These are phyloP conservation scores for Irpex sp. DNA, from an alignment of 1,284 basidiomycete species.

Conservation along the genomic window DNA sequence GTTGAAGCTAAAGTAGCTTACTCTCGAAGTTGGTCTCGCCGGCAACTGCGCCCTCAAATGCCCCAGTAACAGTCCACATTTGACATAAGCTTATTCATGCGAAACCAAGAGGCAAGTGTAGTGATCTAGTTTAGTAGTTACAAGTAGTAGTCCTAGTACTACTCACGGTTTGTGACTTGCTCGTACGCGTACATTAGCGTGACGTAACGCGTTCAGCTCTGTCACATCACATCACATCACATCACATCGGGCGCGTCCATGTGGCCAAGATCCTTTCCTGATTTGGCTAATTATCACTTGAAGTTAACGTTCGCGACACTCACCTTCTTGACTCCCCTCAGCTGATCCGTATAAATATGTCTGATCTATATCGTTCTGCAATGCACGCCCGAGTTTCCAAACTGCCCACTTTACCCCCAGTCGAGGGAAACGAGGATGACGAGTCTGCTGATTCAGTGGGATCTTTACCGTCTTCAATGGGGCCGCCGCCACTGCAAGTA, in stretches of 20 bases:
- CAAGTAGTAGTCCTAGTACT: too few species aligned
- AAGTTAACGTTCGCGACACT: neutral
- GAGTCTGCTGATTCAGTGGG: slow-evolving; percentile 63
- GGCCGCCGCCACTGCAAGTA: slow-evolving; percentile 57
- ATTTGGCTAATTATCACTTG: neutral
- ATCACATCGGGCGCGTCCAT: neutral
- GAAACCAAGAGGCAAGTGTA: neutral
- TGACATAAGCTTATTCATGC: neutral
- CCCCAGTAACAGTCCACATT: slow-evolving; percentile 53
- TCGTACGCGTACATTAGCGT: neutral
- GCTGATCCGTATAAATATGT: slow-evolving; percentile 40
- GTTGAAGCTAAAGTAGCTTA: slow-evolving; percentile 19
- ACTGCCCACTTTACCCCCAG: slow-evolving; percentile 51
- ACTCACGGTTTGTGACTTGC: too few species aligned
- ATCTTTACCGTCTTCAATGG: slow-evolving; percentile 54
- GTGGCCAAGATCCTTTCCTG: neutral
- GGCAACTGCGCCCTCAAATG: slow-evolving; percentile 42
- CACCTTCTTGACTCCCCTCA: neutral
- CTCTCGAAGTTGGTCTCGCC: slow-evolving; percentile 35
- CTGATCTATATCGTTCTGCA: slow-evolving; percentile 65
- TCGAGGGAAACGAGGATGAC: slow-evolving; percentile 56
- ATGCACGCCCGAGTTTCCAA: slow-evolving; percentile 66
- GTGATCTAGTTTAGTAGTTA: neutral
- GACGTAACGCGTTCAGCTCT: neutral
- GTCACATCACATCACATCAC: neutral